Percentiles rank a stretch among this genome's conserved stretches.
These are phyloP conservation scores for Tuber microsphaerosporum DNA, from an alignment of 495 filamentous ascomycete species.

Conservation along the genomic window DNA sequence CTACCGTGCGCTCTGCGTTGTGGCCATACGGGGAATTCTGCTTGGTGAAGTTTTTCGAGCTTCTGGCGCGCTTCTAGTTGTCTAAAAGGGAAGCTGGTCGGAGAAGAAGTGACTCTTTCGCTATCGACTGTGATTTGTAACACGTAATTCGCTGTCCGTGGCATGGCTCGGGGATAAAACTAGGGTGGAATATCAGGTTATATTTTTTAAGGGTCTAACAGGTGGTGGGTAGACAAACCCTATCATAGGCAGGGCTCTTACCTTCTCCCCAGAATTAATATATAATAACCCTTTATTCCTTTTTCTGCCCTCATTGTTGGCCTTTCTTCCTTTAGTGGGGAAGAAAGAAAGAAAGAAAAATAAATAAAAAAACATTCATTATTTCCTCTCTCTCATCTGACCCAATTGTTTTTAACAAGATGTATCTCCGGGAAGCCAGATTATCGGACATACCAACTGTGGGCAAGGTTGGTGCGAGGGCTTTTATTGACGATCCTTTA, in stretches of 20 bases:
- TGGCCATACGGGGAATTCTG: neutral
- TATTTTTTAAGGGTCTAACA: neutral
- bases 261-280: neutral
- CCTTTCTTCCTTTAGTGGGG: neutral
- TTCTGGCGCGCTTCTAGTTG: neutral
- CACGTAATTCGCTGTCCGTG: neutral
- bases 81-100: neutral
- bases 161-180: neutral
- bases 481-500: conserved; percentile 15
- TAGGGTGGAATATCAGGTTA: neutral
- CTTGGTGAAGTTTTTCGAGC: neutral
- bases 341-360: neutral
- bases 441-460: conserved; percentile 21
- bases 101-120: neutral
- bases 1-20: neutral
- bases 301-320: conserved; percentile 13
- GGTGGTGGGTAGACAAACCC: neutral
- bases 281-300: neutral
- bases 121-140: neutral
- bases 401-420: conserved; percentile 9
- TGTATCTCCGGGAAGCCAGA: conserved; percentile 17
- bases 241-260: neutral
- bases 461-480: conserved; percentile 14
- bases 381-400: neutral
- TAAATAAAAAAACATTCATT: neutral